A percentile compares a stretch with the other conserved stretches of the same genome.
Evolutionary conservation across 2,329 filamentous ascomycete species (phyloP).

Genomic region (Dothistroma pini): DNA sequence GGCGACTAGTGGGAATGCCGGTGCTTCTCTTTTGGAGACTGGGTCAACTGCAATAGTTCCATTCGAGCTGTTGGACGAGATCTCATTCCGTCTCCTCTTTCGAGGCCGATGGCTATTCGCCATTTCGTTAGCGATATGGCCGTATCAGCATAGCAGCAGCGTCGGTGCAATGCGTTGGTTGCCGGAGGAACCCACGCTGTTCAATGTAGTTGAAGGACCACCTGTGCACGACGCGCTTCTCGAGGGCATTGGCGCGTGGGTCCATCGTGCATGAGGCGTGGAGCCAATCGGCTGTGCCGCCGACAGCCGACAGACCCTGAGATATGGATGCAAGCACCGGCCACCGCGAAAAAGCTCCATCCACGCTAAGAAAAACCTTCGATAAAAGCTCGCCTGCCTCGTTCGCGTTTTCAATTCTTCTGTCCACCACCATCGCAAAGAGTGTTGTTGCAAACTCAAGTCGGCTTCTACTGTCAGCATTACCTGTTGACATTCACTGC

Average conservation of each 20-base stretch:
- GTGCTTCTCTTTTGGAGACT: conserved; percentile 49
- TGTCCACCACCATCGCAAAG: conserved; percentile 3
- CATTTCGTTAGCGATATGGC: not conserved
- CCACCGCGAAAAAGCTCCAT: not conserved
- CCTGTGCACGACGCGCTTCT: not conserved
- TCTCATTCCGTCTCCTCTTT: conserved; percentile 42
- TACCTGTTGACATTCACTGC: conserved; percentile 9
- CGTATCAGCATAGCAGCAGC: not conserved
- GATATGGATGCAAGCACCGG: not conserved
- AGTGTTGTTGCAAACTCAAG: conserved; percentile 14
- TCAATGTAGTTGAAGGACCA: not conserved
- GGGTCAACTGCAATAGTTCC: conserved; percentile 44
- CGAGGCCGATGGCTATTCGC: conserved; percentile 32
- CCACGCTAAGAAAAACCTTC: conserved; percentile 6
- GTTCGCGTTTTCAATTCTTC: not conserved
- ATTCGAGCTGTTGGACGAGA: conserved; percentile 38
- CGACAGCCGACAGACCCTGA: not conserved
- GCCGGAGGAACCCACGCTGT: not conserved
- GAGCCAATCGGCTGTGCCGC: not conserved
- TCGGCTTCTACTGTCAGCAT: conserved; percentile 11
- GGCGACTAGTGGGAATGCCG: conserved; percentile 86
- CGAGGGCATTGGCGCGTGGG: not conserved
- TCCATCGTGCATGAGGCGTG: not conserved
- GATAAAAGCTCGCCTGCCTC: not conserved
- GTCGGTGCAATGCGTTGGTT: not conserved